Percentiles rank a stretch among this genome's conserved stretches.
Conservation (phyloP, 495 filamentous ascomycete species). For the Penicillium paradoxum region DNA sequence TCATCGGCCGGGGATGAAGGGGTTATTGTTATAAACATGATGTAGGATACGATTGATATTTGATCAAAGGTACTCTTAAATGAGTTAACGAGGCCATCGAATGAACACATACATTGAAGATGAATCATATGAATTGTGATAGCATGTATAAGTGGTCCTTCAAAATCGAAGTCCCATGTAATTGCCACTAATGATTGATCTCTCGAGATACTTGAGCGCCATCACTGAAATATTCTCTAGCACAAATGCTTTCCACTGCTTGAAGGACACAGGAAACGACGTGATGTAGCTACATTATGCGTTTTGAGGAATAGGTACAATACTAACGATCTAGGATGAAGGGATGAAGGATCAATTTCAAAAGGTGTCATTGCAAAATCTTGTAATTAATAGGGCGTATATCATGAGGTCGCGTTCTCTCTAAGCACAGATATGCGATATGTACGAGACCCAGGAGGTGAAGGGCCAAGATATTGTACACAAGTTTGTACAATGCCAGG, state of each 20-base stretch:
- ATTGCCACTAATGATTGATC: too few relatives aligned
- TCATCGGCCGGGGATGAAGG: background rate
- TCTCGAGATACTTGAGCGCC: background rate
- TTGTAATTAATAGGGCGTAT: background rate
- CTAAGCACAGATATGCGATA: background rate
- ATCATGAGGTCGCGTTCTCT: background rate
- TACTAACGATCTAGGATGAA: background rate
- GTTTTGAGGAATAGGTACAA: too few relatives aligned
- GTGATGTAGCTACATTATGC: too few relatives aligned
- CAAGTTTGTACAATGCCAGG: background rate
- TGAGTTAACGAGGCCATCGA: background rate
- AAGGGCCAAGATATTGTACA: background rate
- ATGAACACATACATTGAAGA: slow-evolving; percentile 1
- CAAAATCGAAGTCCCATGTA: too few relatives aligned
- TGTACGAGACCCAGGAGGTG: background rate
- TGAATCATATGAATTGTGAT: too few relatives aligned
- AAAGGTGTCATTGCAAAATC: background rate
- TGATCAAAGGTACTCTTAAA: background rate
- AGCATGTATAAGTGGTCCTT: too few relatives aligned
- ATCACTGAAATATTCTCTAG: too few relatives aligned
- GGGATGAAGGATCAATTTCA: background rate
- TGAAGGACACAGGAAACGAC: too few relatives aligned
- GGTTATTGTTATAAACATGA: slow-evolving; percentile 3
- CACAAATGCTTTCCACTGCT: too few relatives aligned
- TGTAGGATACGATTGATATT: slow-evolving; percentile 22